phyloP scores from a whole-genome alignment of 805 yeast species.

The Wickerhamomyces queroliae region DNA sequence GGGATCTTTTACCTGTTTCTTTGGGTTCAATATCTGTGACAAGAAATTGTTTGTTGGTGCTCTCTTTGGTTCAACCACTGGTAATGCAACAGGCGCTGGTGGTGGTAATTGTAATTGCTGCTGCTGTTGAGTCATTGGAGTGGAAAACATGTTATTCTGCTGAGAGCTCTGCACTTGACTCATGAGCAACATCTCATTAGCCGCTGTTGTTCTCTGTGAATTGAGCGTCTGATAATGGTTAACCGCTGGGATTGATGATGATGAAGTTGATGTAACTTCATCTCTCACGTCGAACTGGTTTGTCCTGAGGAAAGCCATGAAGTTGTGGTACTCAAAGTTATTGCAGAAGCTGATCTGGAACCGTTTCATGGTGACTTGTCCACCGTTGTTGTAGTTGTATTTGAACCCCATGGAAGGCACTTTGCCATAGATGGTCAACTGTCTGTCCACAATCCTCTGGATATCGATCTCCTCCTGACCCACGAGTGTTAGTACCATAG shows the following conservation, averaged over 20 bases:
- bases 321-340: not conserved
- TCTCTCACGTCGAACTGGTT: not conserved
- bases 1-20: not conserved
- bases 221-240: not conserved
- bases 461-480: conserved; percentile 11
- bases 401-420: conserved; percentile 20
- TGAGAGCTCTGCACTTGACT: too few species aligned
- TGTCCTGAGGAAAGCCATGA: not conserved
- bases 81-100: not conserved
- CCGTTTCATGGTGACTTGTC: not conserved
- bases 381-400: not conserved
- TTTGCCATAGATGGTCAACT: conserved; percentile 10
- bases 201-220: too few species aligned
- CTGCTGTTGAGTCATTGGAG: not conserved
- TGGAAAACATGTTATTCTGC: not conserved
- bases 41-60: conserved; percentile 6
- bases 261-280: not conserved
- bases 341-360: conserved; percentile 9
- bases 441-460: not conserved
- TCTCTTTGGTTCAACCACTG: conserved; percentile 1
- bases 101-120: not conserved
- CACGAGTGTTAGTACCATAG: not conserved
- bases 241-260: not conserved
- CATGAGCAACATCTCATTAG: too few species aligned
- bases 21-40: conserved; percentile 12